Percentiles rank a stretch among this genome's conserved stretches.
Conservation (phyloP, 768 basidiomycete genomes). For the Trametes gibbosa region DNA sequence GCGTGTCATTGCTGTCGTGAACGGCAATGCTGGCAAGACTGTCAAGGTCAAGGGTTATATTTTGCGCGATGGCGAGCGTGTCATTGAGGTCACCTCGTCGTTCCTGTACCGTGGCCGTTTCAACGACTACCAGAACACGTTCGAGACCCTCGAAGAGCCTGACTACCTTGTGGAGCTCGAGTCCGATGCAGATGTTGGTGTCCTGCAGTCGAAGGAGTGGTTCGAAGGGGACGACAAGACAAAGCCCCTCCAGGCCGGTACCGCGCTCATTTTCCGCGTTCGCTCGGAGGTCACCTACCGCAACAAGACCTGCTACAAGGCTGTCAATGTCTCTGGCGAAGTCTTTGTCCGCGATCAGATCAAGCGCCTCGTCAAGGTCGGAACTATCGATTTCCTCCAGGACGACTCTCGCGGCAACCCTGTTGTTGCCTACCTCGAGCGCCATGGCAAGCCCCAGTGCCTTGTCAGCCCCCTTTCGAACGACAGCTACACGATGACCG, state of each 20-base stretch:
- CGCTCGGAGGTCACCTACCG: conserved; percentile 88
- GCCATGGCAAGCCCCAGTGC: conserved; percentile 81
- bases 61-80: conserved; percentile 68
- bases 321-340: conserved; percentile 79
- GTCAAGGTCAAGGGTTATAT: conserved; percentile 89
- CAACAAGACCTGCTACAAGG: conserved; percentile 81
- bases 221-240: conserved; percentile 91
- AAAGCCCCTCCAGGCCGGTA: conserved; percentile 74
- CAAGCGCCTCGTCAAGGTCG: conserved; percentile 86
- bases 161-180: conserved; percentile 79
- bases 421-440: conserved; percentile 87
- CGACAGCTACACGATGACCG: conserved; percentile 84
- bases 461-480: conserved; percentile 73
- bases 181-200: conserved; percentile 80
- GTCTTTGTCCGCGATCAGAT: conserved; percentile 87
- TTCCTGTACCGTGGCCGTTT: conserved; percentile 98
- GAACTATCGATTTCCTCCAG: conserved; percentile 79
- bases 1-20: conserved; percentile 83
- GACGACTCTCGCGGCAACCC: conserved; percentile 92
- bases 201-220: conserved; percentile 96
- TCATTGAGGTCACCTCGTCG: conserved; percentile 91
- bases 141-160: conserved; percentile 87
- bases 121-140: conserved; percentile 92
- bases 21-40: conserved; percentile 88
- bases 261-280: conserved; percentile 85